These are phyloP conservation scores for Psilocybe mexicana DNA, from an alignment of 1,284 basidiomycete species.

Conservation along the genomic window DNA sequence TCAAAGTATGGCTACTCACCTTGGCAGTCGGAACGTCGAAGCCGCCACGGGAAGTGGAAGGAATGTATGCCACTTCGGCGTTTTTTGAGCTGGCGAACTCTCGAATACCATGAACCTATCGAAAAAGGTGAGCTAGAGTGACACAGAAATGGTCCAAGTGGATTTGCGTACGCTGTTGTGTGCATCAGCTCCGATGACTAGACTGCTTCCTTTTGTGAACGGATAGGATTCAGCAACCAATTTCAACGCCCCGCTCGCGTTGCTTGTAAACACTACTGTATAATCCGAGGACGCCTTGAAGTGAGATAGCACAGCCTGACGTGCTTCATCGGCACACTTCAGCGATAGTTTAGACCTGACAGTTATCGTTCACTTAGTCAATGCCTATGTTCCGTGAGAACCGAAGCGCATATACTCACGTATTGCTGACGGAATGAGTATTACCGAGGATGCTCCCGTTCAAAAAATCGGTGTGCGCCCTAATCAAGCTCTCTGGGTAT, in stretches of 20 bases:
- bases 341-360: slow-evolving; percentile 69
- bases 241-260: slow-evolving; percentile 78
- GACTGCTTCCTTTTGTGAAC: slow-evolving; percentile 55
- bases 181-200: slow-evolving; percentile 70
- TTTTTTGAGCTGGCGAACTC: slow-evolving; percentile 61
- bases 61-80: slow-evolving; percentile 62
- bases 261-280: slow-evolving; percentile 79
- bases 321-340: slow-evolving; percentile 64
- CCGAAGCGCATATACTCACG: slow-evolving; percentile 45
- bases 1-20: slow-evolving; percentile 39
- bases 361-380: slow-evolving; percentile 3
- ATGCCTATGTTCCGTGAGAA: slow-evolving; percentile 3
- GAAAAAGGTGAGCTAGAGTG: slow-evolving; percentile 7
- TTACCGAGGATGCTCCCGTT: slow-evolving; percentile 70
- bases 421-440: slow-evolving; percentile 78
- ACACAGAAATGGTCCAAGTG: slow-evolving; percentile 2
- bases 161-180: slow-evolving; percentile 65
- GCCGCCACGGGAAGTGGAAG: slow-evolving; percentile 62
- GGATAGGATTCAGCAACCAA: slow-evolving; percentile 80
- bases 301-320: slow-evolving; percentile 68
- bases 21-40: slow-evolving; percentile 58
- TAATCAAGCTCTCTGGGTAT: slow-evolving; percentile 74
- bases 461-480: slow-evolving; percentile 67
- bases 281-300: slow-evolving; percentile 72
- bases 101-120: slow-evolving; percentile 71